Evolutionary conservation across 768 basidiomycete species (phyloP).

Genomic region (Cantharellus anzutake): DNA sequence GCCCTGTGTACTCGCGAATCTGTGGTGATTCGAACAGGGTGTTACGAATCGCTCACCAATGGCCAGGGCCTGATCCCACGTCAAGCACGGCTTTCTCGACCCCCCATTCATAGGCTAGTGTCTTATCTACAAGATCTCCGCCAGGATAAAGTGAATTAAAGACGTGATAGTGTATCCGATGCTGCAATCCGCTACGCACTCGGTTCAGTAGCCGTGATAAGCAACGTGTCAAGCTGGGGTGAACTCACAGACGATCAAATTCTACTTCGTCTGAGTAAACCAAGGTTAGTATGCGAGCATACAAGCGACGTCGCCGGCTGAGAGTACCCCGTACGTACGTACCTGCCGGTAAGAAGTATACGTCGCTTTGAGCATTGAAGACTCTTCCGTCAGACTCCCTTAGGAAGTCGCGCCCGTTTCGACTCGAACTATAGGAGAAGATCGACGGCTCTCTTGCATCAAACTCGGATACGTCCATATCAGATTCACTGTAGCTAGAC

Average conservation of each 20-base stretch:
- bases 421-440: constrained; percentile 5
- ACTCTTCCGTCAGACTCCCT: constrained; percentile 4
- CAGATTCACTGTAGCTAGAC: too few species aligned
- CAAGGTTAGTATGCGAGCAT: neutral
- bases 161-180: neutral
- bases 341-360: constrained; percentile 1
- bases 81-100: neutral
- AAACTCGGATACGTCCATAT: too few species aligned
- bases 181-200: neutral
- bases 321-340: neutral
- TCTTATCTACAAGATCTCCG: neutral
- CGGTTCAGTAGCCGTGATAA: too few species aligned
- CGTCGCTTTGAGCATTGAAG: constrained; percentile 5
- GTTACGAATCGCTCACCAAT: neutral
- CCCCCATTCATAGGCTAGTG: neutral
- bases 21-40: neutral
- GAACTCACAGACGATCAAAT: neutral
- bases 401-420: constrained; percentile 1
- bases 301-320: neutral
- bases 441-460: neutral
- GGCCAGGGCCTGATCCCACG: constrained; percentile 1
- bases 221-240: neutral
- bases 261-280: neutral
- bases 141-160: neutral
- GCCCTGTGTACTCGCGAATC: constrained; percentile 12